Percentiles rank a stretch among this genome's conserved stretches.
These are phyloP conservation scores for Hylodesmum podocarpum DNA, from an alignment of 306 rosid species.

Conservation along the genomic window DNA sequence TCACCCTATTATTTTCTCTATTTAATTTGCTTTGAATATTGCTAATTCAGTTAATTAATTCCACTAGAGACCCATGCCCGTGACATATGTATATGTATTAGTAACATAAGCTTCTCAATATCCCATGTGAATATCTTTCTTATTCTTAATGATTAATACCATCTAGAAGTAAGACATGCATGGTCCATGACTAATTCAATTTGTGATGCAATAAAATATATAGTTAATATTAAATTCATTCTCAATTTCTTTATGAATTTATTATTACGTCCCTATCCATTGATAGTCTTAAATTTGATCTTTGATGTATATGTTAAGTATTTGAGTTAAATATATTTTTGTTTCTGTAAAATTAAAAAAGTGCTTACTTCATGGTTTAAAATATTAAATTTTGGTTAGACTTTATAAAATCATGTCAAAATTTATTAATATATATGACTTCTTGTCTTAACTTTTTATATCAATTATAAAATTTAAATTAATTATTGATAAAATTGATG, in stretches of 20 bases:
- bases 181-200: constrained; percentile 20
- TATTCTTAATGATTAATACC: constrained; percentile 1
- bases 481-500: too few species aligned
- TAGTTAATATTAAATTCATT: neutral
- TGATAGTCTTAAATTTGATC: too few species aligned
- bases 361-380: too few species aligned
- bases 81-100: neutral
- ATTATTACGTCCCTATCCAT: too few species aligned
- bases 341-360: too few species aligned
- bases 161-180: neutral
- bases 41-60: neutral
- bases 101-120: neutral
- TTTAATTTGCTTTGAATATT: constrained; percentile 10
- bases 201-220: constrained; percentile 17
- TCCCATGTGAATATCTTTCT: neutral
- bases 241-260: neutral
- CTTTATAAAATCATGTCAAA: too few species aligned
- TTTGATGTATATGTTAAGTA: too few species aligned
- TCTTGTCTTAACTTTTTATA: too few species aligned
- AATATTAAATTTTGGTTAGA: too few species aligned
- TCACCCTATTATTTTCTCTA: constrained; percentile 22
- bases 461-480: too few species aligned
- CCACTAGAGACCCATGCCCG: neutral
- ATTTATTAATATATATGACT: too few species aligned
- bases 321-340: too few species aligned